Evolutionary conservation across 225 moss, liverwort and hornwort genomes (phyloP).

Genomic region (Ulota crispa): DNA sequence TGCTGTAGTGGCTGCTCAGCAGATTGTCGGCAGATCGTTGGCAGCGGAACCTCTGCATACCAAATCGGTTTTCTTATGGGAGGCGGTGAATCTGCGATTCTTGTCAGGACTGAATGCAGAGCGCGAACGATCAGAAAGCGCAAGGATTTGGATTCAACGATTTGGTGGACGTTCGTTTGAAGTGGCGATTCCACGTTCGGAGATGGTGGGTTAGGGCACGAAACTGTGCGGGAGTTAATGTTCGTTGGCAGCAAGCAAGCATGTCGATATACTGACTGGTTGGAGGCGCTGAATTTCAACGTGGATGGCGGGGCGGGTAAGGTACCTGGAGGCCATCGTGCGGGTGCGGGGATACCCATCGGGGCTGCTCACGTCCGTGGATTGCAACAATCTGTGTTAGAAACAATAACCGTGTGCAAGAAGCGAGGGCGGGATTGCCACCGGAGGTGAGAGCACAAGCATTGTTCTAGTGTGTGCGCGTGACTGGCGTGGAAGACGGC

Average conservation of each 20-base stretch:
- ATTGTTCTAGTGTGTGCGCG: constrained; percentile 84
- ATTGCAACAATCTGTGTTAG: constrained; percentile 93
- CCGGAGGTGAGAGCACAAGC: constrained; percentile 85
- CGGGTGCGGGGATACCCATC: constrained; percentile 90
- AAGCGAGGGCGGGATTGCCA: constrained; percentile 66
- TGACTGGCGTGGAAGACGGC: constrained; percentile 86
- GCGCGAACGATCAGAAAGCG: neutral
- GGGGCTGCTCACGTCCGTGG: constrained; percentile 76
- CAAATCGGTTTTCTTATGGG: neutral
- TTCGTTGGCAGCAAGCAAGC: neutral
- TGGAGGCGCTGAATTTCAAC: constrained; percentile 86
- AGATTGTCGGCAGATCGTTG: neutral
- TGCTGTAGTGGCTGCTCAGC: neutral
- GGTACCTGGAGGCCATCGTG: constrained; percentile 93
- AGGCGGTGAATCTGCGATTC: neutral
- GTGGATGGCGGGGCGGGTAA: constrained; percentile 90
- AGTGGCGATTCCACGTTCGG: neutral
- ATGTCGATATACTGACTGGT: constrained; percentile 93
- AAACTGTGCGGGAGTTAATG: fast-evolving
- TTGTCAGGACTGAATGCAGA: neutral
- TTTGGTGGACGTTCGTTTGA: too few relatives aligned
- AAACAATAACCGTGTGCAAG: constrained; percentile 39
- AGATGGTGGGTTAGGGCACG: neutral
- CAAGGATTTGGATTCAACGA: too few relatives aligned
- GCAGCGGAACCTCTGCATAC: neutral